phyloP scores from a whole-genome alignment of 2,329 filamentous ascomycete species.

The Trichophaea hybrida region DNA sequence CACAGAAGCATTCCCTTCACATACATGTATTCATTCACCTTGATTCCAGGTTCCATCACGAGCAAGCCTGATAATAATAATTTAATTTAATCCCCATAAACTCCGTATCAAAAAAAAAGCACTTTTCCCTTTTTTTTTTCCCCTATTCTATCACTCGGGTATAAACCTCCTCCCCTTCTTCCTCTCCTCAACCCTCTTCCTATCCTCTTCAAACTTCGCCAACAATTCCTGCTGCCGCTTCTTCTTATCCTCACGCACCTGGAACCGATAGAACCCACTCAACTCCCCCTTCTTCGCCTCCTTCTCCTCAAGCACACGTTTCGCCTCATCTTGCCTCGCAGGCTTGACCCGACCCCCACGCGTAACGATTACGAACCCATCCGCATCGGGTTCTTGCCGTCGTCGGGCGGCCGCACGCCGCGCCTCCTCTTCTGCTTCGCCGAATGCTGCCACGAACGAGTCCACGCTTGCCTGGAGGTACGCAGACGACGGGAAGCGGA shows the following conservation, averaged over 20 bases:
- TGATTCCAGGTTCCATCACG: no score
- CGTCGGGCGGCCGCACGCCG: slow-evolving; percentile 47
- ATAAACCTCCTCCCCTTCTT: slow-evolving; percentile 49
- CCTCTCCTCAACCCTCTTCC: slow-evolving; percentile 52
- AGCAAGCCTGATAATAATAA: no score
- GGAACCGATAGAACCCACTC: slow-evolving; percentile 70
- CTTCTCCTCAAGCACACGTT: slow-evolving; percentile 45
- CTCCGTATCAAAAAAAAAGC: background rate
- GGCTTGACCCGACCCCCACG: slow-evolving; percentile 58
- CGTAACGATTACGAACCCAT: slow-evolving; percentile 87
- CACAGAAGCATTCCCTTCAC: no score
- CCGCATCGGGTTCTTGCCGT: slow-evolving; percentile 73
- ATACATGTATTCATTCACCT: no score
- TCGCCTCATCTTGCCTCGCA: slow-evolving; percentile 56
- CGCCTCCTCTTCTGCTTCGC: slow-evolving; percentile 51
- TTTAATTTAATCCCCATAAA: no score
- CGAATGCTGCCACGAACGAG: slow-evolving; percentile 74
- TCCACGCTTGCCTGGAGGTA: slow-evolving; percentile 62
- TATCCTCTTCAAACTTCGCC: slow-evolving; percentile 62
- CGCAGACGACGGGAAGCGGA: slow-evolving; percentile 54
- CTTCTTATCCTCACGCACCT: slow-evolving; percentile 66
- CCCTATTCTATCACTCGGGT: slow-evolving; percentile 7
- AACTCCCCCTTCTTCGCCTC: slow-evolving; percentile 50
- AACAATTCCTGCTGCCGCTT: slow-evolving; percentile 54
- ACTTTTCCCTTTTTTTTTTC: background rate